phyloP scores from a whole-genome alignment of 1,284 basidiomycete species.

The Ustilago xerochloae region DNA sequence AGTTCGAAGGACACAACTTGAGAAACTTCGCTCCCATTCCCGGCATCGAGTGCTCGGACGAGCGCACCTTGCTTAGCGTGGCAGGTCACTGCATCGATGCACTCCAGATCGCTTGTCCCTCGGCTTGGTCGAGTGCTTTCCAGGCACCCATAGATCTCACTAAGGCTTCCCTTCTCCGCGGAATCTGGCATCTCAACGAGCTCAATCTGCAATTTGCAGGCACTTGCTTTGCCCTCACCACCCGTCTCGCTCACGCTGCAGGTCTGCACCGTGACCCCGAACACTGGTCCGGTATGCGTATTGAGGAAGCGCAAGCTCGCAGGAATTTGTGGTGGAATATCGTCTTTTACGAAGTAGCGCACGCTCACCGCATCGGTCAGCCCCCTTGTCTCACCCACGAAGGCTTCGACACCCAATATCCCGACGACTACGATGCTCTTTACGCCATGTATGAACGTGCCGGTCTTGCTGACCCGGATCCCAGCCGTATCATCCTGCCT shows the following conservation, averaged over 20 bases:
- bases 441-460: conserved; percentile 49
- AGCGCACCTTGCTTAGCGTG: conserved; percentile 54
- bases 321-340: conserved; percentile 58
- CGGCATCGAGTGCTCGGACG: conserved; percentile 47
- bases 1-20: conserved; percentile 33
- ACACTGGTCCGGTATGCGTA: conserved; percentile 57
- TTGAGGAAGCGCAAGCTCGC: conserved; percentile 56
- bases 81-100: conserved; percentile 56
- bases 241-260: conserved; percentile 57
- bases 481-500: conserved; percentile 46
- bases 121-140: conserved; percentile 55
- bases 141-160: conserved; percentile 61
- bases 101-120: conserved; percentile 58
- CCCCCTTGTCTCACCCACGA: conserved; percentile 50
- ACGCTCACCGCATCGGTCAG: conserved; percentile 52
- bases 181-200: conserved; percentile 60
- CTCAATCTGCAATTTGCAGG: conserved; percentile 58
- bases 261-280: conserved; percentile 57
- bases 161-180: conserved; percentile 55
- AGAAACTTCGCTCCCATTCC: conserved; percentile 32
- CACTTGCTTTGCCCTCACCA: conserved; percentile 54
- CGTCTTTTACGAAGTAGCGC: conserved; percentile 47
- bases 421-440: conserved; percentile 52
- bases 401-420: conserved; percentile 57
- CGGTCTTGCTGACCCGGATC: conserved; percentile 39